These are phyloP conservation scores for Tetrapisispora taiwanensis DNA, from an alignment of 805 yeast species.

Conservation along the genomic window DNA sequence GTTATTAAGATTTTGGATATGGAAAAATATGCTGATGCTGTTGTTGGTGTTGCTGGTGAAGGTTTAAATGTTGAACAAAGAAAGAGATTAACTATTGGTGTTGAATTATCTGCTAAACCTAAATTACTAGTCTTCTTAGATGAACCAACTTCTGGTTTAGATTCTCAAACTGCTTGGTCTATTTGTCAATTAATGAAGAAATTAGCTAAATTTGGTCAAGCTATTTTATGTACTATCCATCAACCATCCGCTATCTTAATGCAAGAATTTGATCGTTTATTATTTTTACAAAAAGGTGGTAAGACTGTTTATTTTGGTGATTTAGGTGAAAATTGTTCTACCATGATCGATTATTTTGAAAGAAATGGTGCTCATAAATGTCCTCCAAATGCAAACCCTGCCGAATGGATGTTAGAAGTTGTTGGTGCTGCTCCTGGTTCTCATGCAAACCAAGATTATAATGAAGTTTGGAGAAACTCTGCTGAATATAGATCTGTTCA, in stretches of 20 bases:
- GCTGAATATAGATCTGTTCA: constrained; percentile 49
- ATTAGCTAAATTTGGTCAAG: constrained; percentile 51
- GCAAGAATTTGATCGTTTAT: constrained; percentile 67
- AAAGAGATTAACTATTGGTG: constrained; percentile 55
- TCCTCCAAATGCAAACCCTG: constrained; percentile 66
- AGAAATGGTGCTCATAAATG: constrained; percentile 53
- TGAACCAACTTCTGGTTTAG: constrained; percentile 63
- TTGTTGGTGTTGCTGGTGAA: constrained; percentile 66
- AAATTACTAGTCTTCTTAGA: constrained; percentile 49
- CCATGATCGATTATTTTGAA: constrained; percentile 59
- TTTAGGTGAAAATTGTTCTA: constrained; percentile 44
- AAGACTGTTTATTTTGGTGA: constrained; percentile 69
- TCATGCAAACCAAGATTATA: constrained; percentile 59
- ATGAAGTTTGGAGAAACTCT: constrained; percentile 70
- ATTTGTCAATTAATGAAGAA: constrained; percentile 52
- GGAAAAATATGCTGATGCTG: constrained; percentile 56
- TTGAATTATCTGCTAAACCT: constrained; percentile 58
- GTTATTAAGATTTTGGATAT: constrained; percentile 54
- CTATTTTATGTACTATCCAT: constrained; percentile 66
- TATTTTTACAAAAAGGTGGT: constrained; percentile 64
- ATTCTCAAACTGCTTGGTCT: constrained; percentile 61
- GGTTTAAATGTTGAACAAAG: constrained; percentile 57
- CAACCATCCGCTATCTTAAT: constrained; percentile 77
- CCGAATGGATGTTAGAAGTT: constrained; percentile 86
- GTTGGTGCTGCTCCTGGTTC: constrained; percentile 80